Conservation (phyloP, 441 rosid genomes). For the Mallotus repandus region DNA sequence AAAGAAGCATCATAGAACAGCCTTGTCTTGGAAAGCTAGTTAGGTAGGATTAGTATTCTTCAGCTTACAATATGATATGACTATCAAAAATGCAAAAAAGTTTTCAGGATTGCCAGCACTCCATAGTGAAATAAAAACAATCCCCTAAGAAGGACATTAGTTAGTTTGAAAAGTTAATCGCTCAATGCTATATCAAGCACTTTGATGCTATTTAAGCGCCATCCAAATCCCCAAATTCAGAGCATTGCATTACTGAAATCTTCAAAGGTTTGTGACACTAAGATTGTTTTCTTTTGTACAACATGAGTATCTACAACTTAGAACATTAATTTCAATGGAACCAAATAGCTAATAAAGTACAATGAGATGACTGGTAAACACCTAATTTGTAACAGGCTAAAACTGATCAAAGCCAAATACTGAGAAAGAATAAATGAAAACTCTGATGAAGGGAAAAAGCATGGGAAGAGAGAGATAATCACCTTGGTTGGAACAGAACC, state of each 20-base stretch:
- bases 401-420: neutral
- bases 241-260: neutral
- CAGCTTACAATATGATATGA: neutral
- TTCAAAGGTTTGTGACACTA: neutral
- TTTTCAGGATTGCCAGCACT: neutral
- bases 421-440: neutral
- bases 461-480: slow-evolving; percentile 15
- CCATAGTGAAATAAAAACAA: neutral
- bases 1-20: too few relatives aligned
- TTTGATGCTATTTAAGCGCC: neutral
- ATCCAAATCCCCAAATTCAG: neutral
- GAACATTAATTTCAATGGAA: neutral
- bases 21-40: neutral
- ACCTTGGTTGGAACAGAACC: slow-evolving; percentile 98
- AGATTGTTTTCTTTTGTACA: neutral
- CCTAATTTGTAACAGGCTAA: neutral
- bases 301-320: neutral
- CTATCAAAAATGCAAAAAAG: neutral
- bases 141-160: neutral
- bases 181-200: neutral
- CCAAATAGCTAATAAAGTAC: neutral
- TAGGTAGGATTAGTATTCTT: neutral
- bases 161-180: neutral
- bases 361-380: neutral
- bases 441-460: neutral